Evolutionary conservation across 1,139 yeast species (phyloP).

Genomic region (Candida sojae): DNA sequence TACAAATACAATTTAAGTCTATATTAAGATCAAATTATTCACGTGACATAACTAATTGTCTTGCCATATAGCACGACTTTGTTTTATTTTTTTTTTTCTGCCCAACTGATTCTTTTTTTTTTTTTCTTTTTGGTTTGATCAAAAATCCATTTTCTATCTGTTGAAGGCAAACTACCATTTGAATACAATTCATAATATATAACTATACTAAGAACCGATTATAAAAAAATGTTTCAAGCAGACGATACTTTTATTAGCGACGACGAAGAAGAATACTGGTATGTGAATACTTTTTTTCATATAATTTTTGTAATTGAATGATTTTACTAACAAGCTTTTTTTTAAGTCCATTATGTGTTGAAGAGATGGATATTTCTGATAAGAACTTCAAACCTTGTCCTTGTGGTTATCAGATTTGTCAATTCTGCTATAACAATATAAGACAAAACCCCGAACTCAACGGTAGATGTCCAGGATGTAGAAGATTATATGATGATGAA

Average conservation of each 20-base stretch:
- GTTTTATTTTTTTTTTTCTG: neutral
- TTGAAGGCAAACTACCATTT: conserved; percentile 1
- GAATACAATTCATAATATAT: neutral
- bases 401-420: conserved; percentile 98
- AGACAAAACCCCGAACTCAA: conserved; percentile 93
- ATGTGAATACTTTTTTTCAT: conserved; percentile 33
- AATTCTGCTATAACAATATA: conserved; percentile 95
- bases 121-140: conserved; percentile 1
- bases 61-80: neutral
- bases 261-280: conserved; percentile 79
- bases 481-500: conserved; percentile 91
- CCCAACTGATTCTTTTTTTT: neutral
- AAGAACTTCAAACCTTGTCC: conserved; percentile 98
- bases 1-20: too few relatives aligned
- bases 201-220: conserved; percentile 4
- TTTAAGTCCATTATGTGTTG: conserved; percentile 88
- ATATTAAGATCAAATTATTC: neutral
- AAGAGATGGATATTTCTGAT: conserved; percentile 95
- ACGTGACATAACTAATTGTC: neutral
- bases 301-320: neutral
- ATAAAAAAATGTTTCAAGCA: conserved; percentile 14
- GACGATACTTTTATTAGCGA: conserved; percentile 66
- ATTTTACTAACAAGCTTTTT: conserved; percentile 21
- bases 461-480: conserved; percentile 97
- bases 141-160: neutral